Percentiles rank a stretch among this genome's conserved stretches.
phyloP scores from a whole-genome alignment of 306 rosid genomes.

The Acacia crassicarpa region DNA sequence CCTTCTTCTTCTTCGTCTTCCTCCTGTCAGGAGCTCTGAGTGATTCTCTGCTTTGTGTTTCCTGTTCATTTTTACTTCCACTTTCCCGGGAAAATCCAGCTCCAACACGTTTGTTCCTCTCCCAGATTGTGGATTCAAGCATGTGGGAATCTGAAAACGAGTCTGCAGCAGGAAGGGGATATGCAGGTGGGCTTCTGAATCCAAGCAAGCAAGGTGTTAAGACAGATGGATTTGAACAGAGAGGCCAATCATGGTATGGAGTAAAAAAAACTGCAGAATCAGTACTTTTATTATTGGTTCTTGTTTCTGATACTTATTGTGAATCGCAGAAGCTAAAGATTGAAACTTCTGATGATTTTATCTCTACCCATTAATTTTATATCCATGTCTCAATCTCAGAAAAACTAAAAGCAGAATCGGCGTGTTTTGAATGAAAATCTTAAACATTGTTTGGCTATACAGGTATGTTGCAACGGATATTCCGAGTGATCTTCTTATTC shows the following conservation, averaged over 20 bases:
- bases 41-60: constrained; percentile 16
- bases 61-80: background rate
- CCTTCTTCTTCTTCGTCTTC: background rate
- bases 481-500: constrained; percentile 63
- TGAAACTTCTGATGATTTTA: constrained; percentile 3
- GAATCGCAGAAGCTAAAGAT: constrained; percentile 10
- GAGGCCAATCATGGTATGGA: constrained; percentile 85
- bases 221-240: constrained; percentile 84
- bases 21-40: constrained; percentile 12
- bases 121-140: constrained; percentile 38
- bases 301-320: background rate
- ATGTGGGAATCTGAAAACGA: constrained; percentile 98
- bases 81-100: constrained; percentile 36
- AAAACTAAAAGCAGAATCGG: background rate
- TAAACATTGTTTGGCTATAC: constrained; percentile 8
- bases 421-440: background rate
- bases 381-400: background rate
- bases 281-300: background rate
- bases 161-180: constrained; percentile 54
- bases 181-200: constrained; percentile 63
- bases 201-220: constrained; percentile 71
- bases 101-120: constrained; percentile 28
- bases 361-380: background rate
- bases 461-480: constrained; percentile 57
- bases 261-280: background rate